Percentiles rank a stretch among this genome's conserved stretches.
phyloP scores from a whole-genome alignment of 2,329 filamentous ascomycete species.

The Chrysoporthe puriensis region DNA sequence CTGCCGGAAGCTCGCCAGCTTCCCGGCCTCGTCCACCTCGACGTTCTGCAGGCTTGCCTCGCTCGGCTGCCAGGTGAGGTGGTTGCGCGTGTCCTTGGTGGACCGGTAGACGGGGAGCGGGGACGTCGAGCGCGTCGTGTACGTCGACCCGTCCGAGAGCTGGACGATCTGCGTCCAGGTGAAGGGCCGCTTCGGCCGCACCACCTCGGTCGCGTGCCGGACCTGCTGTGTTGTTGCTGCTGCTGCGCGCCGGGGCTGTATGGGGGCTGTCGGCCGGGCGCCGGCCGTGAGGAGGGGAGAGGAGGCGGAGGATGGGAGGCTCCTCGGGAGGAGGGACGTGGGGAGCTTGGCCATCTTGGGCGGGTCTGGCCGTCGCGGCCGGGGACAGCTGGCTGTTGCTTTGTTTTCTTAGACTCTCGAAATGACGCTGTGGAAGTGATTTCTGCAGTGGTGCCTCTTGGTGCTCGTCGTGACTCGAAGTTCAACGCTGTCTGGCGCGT shows the following conservation, averaged over 20 bases:
- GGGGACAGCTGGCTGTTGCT: background rate
- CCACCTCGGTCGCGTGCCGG: constrained; percentile 82
- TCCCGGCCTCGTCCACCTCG: constrained; percentile 93
- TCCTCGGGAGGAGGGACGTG: constrained; percentile 37
- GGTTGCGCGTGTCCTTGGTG: constrained; percentile 86
- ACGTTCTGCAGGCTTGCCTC: constrained; percentile 81
- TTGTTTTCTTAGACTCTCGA: background rate
- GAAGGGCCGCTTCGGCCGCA: constrained; percentile 89
- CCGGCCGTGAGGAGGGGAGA: constrained; percentile 26
- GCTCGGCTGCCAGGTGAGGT: constrained; percentile 86
- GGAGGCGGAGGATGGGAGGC: constrained; percentile 32
- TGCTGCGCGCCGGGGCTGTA: constrained; percentile 30
- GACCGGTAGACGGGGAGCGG: constrained; percentile 63
- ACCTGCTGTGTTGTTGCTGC: constrained; percentile 53
- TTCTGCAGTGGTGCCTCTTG: background rate
- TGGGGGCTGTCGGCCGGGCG: constrained; percentile 23
- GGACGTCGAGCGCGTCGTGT: constrained; percentile 76
- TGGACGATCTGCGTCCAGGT: constrained; percentile 96
- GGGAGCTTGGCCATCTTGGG: constrained; percentile 40
- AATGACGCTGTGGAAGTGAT: background rate
- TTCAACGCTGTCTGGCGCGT: background rate
- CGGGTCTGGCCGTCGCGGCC: constrained; percentile 26
- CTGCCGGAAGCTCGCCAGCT: constrained; percentile 81
- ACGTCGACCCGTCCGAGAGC: constrained; percentile 88
- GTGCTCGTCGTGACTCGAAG: background rate